Evolutionary conservation across 257 asterid genomes (phyloP), one percentile per base, ranked within the genome.

Genomic region (Nicotiana paniculata): DNA sequence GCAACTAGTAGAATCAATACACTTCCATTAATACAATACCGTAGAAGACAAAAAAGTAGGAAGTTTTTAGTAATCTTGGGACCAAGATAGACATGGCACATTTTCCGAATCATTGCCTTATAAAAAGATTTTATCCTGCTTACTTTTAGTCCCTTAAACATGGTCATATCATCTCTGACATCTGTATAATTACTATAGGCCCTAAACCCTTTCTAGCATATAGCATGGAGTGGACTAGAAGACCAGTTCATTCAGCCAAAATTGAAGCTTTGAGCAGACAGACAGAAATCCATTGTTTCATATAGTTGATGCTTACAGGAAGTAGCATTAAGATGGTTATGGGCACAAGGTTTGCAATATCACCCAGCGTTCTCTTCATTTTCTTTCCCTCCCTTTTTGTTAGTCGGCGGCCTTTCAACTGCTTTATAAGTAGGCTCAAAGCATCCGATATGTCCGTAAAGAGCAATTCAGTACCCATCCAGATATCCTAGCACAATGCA

Each of bases 381-480:
- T 94, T 94, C 87, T 74, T 85, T 82, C 83, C 80, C 92, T 92
- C 92, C 89, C 97, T 88, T 54, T 85, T 81, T 1, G 98, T 94
- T 69, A 86, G 81, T 85, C 74, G 83, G 75, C 77, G 87, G 86
- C 96, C 93, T 35, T 83, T 84, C 35, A 90, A 66, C 81, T 77
- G 88, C 90, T 92, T 90, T 84, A 57, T 55, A 13, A 88, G 64
- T 53, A 91, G 86, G 83, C 85, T 81, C 77, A 85, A 46, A 21
- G 89, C 83, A 32, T 89, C 88, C 11, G 86, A 70, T 28, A 90
- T 81, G 85, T 94, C 98, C 18, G 90, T 84, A 30, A 85, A 89
- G 69, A 94, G 93, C 82, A 92, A 82, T 79, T 86, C 93, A 55
- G 97, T 91, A 9, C 98, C 98, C 91, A 93, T 92, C 97, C 92